Conservation (phyloP, 805 yeast genomes). For the Kockiozyma suomiensis region DNA sequence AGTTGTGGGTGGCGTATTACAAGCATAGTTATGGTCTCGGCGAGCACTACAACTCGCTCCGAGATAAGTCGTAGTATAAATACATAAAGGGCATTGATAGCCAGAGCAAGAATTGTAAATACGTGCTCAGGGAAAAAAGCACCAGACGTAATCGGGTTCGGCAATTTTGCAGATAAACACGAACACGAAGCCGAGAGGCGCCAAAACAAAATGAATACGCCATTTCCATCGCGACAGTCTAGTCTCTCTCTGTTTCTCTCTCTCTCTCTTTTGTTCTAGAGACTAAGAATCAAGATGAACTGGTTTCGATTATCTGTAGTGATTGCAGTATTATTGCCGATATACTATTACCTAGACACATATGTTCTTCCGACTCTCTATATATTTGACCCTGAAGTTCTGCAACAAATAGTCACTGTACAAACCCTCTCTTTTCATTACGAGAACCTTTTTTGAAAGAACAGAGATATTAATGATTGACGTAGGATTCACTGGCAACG, state of each 20-base stretch:
- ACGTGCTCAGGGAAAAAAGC: no score
- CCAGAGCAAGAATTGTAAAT: no score
- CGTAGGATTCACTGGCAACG: constrained; percentile 42
- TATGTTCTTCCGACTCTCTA: constrained; percentile 69
- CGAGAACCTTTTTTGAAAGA: no score
- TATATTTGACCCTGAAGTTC: constrained; percentile 65
- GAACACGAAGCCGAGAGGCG: constrained; percentile 3
- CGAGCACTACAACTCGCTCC: constrained; percentile 83
- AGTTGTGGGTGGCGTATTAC: constrained; percentile 74
- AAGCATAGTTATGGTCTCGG: constrained; percentile 87
- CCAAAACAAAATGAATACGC: not conserved
- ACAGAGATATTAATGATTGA: no score
- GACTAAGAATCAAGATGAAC: not conserved
- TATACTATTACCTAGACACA: constrained; percentile 45
- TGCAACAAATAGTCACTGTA: constrained; percentile 56
- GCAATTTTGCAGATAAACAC: no score
- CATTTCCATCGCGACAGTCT: no score
- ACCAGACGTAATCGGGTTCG: no score
- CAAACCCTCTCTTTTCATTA: constrained; percentile 35
- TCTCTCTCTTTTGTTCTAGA: not conserved
- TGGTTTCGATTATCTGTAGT: constrained; percentile 14
- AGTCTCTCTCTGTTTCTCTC: not conserved
- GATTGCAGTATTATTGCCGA: constrained; percentile 19
- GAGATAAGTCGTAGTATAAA: constrained; percentile 23
- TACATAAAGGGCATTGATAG: no score